Base-by-base conservation (phyloP, 2,329 filamentous ascomycete species). In the Colletotrichum graminicola region DNA sequence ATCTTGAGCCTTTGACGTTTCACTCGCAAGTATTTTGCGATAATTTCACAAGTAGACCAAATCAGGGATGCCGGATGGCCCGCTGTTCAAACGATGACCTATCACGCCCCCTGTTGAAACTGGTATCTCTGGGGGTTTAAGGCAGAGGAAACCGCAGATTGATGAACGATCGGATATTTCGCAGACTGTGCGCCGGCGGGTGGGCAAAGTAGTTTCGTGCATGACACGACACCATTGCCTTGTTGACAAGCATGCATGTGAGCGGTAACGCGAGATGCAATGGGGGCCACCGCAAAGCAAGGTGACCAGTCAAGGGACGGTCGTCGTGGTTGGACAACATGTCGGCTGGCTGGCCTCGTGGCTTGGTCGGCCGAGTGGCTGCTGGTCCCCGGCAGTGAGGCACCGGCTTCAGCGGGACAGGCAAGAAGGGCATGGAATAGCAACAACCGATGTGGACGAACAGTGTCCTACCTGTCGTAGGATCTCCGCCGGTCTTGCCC, bases 141-240 rank as follows among this genome's bases (percentile, higher is more conserved):
- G 39, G 55, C 41, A 34, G 66, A 69, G 21, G 39, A 45, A 39
- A 64, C 68, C 47, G 56, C 65, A 71, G 45, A 59, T 68, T 68
- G 65, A 68, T 64, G 52, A 60, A 55, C 47, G 32, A 64, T 63
- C 68, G 57, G 59, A 57, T 59, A 68, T 59, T 55, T 71, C 41
- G 14, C 51, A 68, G 59, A 60, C 47, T 54, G 60, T 29, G 52
- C 52, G 52, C 55, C 43, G 47, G 51, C 21, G 34, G 43, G 59
- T 60, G 69, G 59, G 59, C 60, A 62, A 32, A n/a, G 68, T 62
- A 39, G 65, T 71, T 71, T 71, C 59, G 69, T 68, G 69, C 69
- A 71, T 68, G 65, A 68, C 69, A 64, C 59, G 32, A 54, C 65
- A 64, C 65, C n/a, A 23, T 47, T 29, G 49, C 51, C 59, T 54